A percentile compares a stretch with the other conserved stretches of the same genome.
These are phyloP conservation scores for Heimioporus punctisporus DNA, from an alignment of 1,284 basidiomycete genomes.

Conservation along the genomic window DNA sequence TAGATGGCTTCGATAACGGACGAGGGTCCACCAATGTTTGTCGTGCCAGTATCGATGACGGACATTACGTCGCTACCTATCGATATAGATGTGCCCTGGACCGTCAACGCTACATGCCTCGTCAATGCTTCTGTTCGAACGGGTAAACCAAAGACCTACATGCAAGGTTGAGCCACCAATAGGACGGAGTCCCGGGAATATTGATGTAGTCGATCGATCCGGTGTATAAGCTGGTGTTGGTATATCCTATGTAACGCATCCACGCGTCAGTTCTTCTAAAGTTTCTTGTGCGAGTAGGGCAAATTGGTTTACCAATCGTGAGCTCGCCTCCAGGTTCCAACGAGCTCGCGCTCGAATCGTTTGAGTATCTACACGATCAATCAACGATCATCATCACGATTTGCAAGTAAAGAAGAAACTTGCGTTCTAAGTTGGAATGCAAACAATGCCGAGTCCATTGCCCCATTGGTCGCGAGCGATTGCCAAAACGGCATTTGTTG, in stretches of 20 bases:
- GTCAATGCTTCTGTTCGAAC: not conserved
- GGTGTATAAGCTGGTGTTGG: constrained; percentile 40
- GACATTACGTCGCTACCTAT: constrained; percentile 20
- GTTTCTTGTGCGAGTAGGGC: too few species aligned
- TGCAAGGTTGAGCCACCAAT: constrained; percentile 30
- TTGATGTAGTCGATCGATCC: constrained; percentile 40
- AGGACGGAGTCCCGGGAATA: constrained; percentile 27
- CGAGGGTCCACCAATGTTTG: constrained; percentile 40
- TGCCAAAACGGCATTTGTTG: constrained; percentile 47
- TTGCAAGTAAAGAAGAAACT: not conserved
- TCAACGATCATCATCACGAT: not conserved
- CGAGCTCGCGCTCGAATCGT: constrained; percentile 16
- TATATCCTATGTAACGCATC: constrained; percentile 33
- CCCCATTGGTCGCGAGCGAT: constrained; percentile 38
- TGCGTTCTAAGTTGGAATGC: constrained; percentile 38
- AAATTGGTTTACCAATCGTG: constrained; percentile 22
- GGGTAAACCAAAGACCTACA: constrained; percentile 16
- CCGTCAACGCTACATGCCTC: constrained; percentile 25
- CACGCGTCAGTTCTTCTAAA: constrained; percentile 16
- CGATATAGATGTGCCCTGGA: constrained; percentile 31
- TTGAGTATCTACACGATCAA: constrained; percentile 22
- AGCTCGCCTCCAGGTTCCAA: constrained; percentile 34
- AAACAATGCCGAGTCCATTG: constrained; percentile 39
- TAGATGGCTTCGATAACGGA: constrained; percentile 37
- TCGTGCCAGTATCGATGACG: constrained; percentile 48